Evolutionary conservation across 2,329 filamentous ascomycete species (phyloP).

Genomic region (Colletotrichum simmondsii): DNA sequence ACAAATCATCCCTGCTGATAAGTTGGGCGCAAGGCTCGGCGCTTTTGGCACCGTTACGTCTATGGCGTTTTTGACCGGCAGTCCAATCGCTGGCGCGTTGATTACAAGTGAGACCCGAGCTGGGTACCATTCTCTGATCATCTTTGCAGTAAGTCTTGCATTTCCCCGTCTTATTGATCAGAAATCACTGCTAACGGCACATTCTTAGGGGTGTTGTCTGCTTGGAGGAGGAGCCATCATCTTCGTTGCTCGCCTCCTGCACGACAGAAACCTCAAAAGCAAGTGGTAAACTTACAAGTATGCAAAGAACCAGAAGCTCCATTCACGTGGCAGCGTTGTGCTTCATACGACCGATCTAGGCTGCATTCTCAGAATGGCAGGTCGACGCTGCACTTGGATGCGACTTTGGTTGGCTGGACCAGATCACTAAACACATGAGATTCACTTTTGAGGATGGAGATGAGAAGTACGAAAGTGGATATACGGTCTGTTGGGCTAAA

Average conservation of each 20-base stretch:
- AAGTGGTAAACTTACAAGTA: neutral
- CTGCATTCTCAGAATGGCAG: neutral
- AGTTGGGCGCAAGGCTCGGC: neutral
- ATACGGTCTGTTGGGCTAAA: neutral
- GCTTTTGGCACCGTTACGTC: neutral
- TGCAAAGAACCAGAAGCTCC: neutral
- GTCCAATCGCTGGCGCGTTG: neutral
- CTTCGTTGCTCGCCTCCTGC: neutral
- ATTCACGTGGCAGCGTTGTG: neutral
- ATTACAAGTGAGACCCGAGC: neutral
- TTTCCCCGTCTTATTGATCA: neutral
- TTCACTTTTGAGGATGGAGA: neutral
- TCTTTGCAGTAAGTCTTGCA: neutral
- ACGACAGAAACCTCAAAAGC: neutral
- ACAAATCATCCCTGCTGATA: neutral
- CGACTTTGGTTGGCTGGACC: neutral
- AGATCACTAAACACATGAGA: neutral
- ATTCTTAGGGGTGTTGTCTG: neutral
- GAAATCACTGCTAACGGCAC: neutral
- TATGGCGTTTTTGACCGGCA: neutral
- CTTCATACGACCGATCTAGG: neutral
- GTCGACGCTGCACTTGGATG: neutral
- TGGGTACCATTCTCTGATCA: neutral
- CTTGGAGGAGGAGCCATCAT: neutral
- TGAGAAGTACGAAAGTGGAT: neutral